Conservation (phyloP, 805 yeast species). For the Tetrapisispora fleetii region DNA sequence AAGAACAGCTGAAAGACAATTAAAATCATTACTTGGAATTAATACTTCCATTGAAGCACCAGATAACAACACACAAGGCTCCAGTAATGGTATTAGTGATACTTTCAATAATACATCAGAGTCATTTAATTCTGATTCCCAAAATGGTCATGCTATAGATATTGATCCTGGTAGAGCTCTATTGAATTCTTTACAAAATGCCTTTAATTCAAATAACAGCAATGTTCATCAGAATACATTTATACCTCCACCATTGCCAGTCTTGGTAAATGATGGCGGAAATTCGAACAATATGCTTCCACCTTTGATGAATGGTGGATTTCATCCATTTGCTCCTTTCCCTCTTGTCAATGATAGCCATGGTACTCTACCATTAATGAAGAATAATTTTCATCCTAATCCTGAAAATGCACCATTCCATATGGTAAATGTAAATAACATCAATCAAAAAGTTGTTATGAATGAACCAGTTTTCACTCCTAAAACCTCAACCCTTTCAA, state of each 20-base stretch:
- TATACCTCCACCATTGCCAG: constrained; percentile 6
- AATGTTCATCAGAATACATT: constrained; percentile 2
- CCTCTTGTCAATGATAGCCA: constrained; percentile 16
- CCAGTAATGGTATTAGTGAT: neutral
- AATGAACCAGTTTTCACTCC: constrained; percentile 24
- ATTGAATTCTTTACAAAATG: constrained; percentile 48
- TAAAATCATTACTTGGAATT: constrained; percentile 57
- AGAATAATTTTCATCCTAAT: constrained; percentile 2
- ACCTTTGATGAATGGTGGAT: constrained; percentile 5
- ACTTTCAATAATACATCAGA: neutral
- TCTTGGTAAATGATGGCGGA: constrained; percentile 1
- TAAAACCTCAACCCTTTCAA: constrained; percentile 32
- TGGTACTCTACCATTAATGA: constrained; percentile 6
- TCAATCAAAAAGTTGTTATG: neutral
- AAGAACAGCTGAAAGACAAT: constrained; percentile 51
- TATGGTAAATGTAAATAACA: neutral
- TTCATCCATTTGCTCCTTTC: constrained; percentile 29
- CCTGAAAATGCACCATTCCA: neutral
- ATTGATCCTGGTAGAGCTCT: constrained; percentile 72
- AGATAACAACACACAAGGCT: neutral
- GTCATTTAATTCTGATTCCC: neutral
- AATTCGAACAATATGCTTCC: constrained; percentile 1
- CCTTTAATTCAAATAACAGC: constrained; percentile 24
- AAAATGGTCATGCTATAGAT: neutral
- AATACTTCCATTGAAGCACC: constrained; percentile 26